Base-by-base conservation (phyloP, 208 protist genomes). In the Leishmania turanica region DNA sequence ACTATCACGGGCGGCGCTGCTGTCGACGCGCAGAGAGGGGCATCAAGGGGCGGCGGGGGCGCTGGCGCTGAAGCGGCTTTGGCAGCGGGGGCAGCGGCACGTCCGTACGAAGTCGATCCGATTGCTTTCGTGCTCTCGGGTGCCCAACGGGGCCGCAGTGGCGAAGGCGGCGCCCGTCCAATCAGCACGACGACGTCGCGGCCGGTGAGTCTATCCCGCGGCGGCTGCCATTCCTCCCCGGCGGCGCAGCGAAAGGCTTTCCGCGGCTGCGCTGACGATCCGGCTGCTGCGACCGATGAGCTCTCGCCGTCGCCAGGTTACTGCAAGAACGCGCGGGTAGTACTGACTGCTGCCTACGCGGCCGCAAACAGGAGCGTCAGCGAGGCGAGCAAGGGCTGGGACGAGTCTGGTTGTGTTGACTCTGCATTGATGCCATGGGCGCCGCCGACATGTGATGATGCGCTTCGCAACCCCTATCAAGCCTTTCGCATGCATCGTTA, bases 41-140 rank as follows among this genome's bases (percentile, higher is more conserved):
- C 51, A 45, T 51, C 53, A n/a, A 42, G 51, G 15, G 51, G 47
- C 24, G 37, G 15, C 34, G 51, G 53, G n/a, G 47, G 27, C 17
- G 31, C 51, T 45, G 37, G 31, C 31, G 34, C 34, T 24, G 72
- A 8, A 24, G 21, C 58, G 4, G 37, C 37, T 17, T 54, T 73
- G 58, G 60, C 58, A 53, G 15, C 17, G 27, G 75, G 58, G 1
- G 75, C 53, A 54, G 76, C 62, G 11, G 37, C 27, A 40, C 62
- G 21, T 19, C 45, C 71, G 42, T 75, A 69, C 62, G 34, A 56
- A 0, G 45, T 66, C 7, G 42, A 81, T n/a, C 77, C 82, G 0
- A 85, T 74, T 34, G 78, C 77, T 34, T 62, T 75, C 21, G 31
- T 79, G 27, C 77, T 82, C 62, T 69, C 82, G 17, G 72, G 77